Evolutionary conservation across 23 red algal species (phyloP).

Genomic region (Agarophyton chilense): DNA sequence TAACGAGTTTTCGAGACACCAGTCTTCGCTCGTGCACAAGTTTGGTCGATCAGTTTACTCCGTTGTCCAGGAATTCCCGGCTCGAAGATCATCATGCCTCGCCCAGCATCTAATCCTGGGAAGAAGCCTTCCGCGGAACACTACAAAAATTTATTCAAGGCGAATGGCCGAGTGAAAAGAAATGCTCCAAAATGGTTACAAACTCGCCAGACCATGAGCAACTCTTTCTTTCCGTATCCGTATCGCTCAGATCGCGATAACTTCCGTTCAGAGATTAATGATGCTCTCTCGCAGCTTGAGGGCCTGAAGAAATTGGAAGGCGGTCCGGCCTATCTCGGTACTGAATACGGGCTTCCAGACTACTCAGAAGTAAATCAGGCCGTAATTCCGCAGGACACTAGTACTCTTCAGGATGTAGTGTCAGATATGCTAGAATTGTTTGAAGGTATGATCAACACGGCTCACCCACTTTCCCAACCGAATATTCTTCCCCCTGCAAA

Average conservation of each 20-base stretch:
- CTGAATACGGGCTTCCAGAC: background rate
- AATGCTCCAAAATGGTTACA: slow-evolving; percentile 37
- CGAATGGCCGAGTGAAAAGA: background rate
- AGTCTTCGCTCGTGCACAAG: too few species aligned
- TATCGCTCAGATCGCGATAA: background rate
- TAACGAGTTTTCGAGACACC: too few species aligned
- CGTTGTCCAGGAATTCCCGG: too few species aligned
- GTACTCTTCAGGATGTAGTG: slow-evolving; percentile 10
- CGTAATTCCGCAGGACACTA: background rate
- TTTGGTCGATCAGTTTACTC: too few species aligned
- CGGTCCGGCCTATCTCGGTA: slow-evolving; percentile 26
- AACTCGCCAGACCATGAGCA: background rate
- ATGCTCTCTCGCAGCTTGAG: slow-evolving; percentile 19
- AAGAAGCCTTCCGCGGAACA: background rate
- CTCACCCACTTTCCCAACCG: slow-evolving; percentile 35
- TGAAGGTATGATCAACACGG: slow-evolving; percentile 55
- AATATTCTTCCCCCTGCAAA: slow-evolving; percentile 51
- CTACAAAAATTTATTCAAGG: background rate
- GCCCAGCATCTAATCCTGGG: background rate
- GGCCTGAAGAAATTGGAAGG: slow-evolving; percentile 16
- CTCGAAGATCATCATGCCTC: background rate
- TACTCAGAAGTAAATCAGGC: slow-evolving; percentile 32
- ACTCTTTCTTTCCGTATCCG: slow-evolving; percentile 11
- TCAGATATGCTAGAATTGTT: slow-evolving; percentile 36
- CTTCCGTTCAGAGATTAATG: slow-evolving; percentile 14